phyloP scores from a whole-genome alignment of 2,329 filamentous ascomycete genomes.

The Aspergillus eucalypticola region DNA sequence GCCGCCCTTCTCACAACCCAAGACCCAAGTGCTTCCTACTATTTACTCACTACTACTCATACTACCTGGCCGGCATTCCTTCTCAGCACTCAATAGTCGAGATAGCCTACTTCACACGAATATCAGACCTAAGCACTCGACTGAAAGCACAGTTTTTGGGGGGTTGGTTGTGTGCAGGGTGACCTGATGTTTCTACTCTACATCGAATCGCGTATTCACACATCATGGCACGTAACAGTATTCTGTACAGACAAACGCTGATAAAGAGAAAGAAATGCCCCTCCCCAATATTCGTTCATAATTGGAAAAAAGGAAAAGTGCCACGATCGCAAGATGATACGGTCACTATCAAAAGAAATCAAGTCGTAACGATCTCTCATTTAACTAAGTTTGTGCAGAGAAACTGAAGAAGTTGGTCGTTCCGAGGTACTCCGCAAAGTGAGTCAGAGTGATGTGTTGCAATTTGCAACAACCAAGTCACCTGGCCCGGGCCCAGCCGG shows the following conservation, averaged over 20 bases:
- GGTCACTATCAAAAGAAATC: conserved; percentile 26
- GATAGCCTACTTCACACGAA: not conserved
- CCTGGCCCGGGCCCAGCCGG: conserved; percentile 40
- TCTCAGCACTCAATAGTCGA: not conserved
- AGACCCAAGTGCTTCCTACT: too few relatives aligned
- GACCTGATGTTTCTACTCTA: conserved; percentile 24
- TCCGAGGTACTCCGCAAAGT: conserved; percentile 24
- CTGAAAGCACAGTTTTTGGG: not conserved
- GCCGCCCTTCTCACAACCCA: not conserved
- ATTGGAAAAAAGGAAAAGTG: conserved; percentile 10
- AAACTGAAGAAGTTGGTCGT: conserved; percentile 31
- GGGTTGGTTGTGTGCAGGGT: conserved; percentile 12
- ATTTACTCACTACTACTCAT: not conserved
- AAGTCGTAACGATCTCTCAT: conserved; percentile 42
- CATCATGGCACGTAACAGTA: conserved; percentile 24
- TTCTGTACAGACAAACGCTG: conserved; percentile 32
- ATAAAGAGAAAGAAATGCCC: conserved; percentile 20
- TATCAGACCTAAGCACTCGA: not conserved
- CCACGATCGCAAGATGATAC: conserved; percentile 23
- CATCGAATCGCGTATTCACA: conserved; percentile 20
- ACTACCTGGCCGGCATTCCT: not conserved
- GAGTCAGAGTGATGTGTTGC: conserved; percentile 19
- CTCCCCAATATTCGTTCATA: conserved; percentile 20
- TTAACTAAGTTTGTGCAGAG: conserved; percentile 38
- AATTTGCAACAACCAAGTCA: conserved; percentile 22